phyloP scores from a whole-genome alignment of 2,329 filamentous ascomycete genomes.

The Emmonsia crescens region DNA sequence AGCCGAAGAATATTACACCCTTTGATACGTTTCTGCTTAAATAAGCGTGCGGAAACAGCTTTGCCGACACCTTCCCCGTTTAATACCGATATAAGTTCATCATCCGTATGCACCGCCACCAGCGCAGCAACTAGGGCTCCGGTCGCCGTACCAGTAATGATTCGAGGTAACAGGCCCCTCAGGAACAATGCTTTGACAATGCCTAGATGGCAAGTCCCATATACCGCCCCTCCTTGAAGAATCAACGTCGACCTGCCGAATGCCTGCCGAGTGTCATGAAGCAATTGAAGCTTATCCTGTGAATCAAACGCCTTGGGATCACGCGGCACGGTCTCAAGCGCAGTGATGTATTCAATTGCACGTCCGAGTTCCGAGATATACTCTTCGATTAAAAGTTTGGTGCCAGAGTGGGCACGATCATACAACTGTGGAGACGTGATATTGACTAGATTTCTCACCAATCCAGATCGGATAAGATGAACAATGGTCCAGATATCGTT shows the following conservation, averaged over 20 bases:
- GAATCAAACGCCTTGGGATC: slow-evolving; percentile 48
- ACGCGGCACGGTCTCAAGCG: slow-evolving; percentile 48
- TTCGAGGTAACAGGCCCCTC: slow-evolving; percentile 69
- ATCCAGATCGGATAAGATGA: slow-evolving; percentile 66
- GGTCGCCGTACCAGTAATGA: slow-evolving; percentile 83
- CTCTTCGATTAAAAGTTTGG: slow-evolving; percentile 82
- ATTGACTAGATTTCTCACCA: slow-evolving; percentile 78
- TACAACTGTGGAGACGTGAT: slow-evolving; percentile 74
- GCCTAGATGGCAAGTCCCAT: slow-evolving; percentile 80
- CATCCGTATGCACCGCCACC: slow-evolving; percentile 76
- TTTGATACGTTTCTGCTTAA: slow-evolving; percentile 12
- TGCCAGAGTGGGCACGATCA: slow-evolving; percentile 75
- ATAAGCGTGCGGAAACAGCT: slow-evolving; percentile 55
- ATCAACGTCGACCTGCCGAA: slow-evolving; percentile 81
- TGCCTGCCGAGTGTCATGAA: slow-evolving; percentile 77
- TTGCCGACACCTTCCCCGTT: slow-evolving; percentile 73
- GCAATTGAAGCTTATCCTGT: slow-evolving; percentile 71
- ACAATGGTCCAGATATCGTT: slow-evolving; percentile 64
- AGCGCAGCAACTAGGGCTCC: slow-evolving; percentile 82
- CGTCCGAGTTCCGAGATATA: slow-evolving; percentile 79
- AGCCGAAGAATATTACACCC: slow-evolving; percentile 20
- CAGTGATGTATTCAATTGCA: slow-evolving; percentile 65
- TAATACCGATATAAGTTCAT: slow-evolving; percentile 67
- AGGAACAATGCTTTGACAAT: slow-evolving; percentile 81
- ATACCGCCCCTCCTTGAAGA: slow-evolving; percentile 81